phyloP scores from a whole-genome alignment of 805 yeast genomes.

The Saccharomycopsis javanensis region DNA sequence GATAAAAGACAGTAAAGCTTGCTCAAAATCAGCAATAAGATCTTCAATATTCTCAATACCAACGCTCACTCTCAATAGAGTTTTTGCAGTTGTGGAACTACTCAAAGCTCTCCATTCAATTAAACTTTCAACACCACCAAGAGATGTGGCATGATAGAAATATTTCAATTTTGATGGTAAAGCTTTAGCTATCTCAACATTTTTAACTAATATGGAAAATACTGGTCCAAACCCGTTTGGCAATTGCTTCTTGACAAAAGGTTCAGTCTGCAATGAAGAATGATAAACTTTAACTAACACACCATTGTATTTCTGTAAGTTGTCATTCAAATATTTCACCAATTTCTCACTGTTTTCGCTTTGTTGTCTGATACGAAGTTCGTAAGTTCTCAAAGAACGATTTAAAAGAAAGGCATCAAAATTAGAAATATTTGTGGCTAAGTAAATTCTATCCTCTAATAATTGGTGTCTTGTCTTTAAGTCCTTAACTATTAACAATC shows the following conservation, averaged over 20 bases:
- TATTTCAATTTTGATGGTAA: slow-evolving; percentile 58
- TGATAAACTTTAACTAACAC: slow-evolving; percentile 49
- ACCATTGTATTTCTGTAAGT: slow-evolving; percentile 34
- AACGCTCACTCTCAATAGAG: slow-evolving; percentile 62
- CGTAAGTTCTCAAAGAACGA: slow-evolving; percentile 75
- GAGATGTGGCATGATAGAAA: slow-evolving; percentile 85
- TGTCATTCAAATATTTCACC: slow-evolving; percentile 48
- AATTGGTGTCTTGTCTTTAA: slow-evolving; percentile 36
- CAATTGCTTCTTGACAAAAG: slow-evolving; percentile 55
- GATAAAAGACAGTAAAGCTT: slow-evolving; percentile 33
- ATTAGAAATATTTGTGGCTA: slow-evolving; percentile 76
- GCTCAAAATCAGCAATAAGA: slow-evolving; percentile 60
- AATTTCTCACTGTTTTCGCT: slow-evolving; percentile 50
- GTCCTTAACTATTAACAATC: slow-evolving; percentile 62
- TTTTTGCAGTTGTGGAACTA: slow-evolving; percentile 46
- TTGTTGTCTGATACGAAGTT: slow-evolving; percentile 61
- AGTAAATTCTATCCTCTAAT: slow-evolving; percentile 49
- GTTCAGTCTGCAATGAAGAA: slow-evolving; percentile 68
- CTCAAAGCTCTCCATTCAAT: slow-evolving; percentile 85
- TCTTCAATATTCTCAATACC: slow-evolving; percentile 77
- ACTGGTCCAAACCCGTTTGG: slow-evolving; percentile 65
- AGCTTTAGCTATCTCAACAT: slow-evolving; percentile 44
- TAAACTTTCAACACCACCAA: slow-evolving; percentile 87
- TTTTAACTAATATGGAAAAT: slow-evolving; percentile 50
- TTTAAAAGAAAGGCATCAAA: slow-evolving; percentile 65